Evolutionary conservation across 176 grass and related monocot genomes (phyloP).

Genomic region (bread wheat (Triticum aestivum)): IWGSC_CS_RefSeq_v2.1 NC_057814.1:616103777-616104276

Average conservation of each 20-base stretch:
- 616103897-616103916: no score
- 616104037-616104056: neutral
- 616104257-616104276: slow-evolving; percentile 5
- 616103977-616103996: slow-evolving; percentile 22
- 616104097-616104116: neutral
- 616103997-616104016: neutral
- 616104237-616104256: slow-evolving; percentile 9
- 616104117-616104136: neutral
- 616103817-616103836: no score
- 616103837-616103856: no score
- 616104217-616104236: slow-evolving; percentile 16
- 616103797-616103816: no score
- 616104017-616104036: neutral
- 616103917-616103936: no score
- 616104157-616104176: slow-evolving; percentile 32
- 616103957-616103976: slow-evolving; percentile 12
- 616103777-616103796: no score
- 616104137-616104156: slow-evolving; percentile 3
- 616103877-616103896: no score
- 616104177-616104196: neutral
- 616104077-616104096: neutral
- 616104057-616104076: no score
- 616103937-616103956: neutral
- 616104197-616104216: neutral
- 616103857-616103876: no score